These are phyloP conservation scores for Pseudocercospora vitis DNA, from an alignment of 2,329 filamentous ascomycete species.

Conservation along the genomic window DNA sequence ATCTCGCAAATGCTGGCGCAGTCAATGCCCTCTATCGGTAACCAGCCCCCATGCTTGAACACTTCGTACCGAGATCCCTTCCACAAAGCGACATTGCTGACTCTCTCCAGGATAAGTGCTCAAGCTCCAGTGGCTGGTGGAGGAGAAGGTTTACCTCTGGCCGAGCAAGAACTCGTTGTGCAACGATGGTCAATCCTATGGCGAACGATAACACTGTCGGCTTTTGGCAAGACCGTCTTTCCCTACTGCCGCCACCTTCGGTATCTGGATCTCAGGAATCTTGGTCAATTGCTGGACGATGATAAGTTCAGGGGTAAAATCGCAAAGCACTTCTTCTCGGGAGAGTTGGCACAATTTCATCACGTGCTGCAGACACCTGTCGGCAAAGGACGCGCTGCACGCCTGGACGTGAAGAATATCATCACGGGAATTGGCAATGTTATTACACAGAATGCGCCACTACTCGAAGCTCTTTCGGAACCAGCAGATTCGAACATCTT, in stretches of 20 bases:
- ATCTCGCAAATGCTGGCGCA: constrained; percentile 57
- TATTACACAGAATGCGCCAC: constrained; percentile 42
- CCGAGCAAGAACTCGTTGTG: constrained; percentile 49
- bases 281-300: constrained; percentile 61
- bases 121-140: constrained; percentile 47
- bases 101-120: constrained; percentile 44
- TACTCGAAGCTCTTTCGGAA: constrained; percentile 53
- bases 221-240: constrained; percentile 61
- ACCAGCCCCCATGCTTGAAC: constrained; percentile 20
- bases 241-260: constrained; percentile 70
- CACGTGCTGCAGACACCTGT: constrained; percentile 33
- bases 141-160: constrained; percentile 42
- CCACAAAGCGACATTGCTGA: too few relatives aligned
- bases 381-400: constrained; percentile 31
- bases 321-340: constrained; percentile 57
- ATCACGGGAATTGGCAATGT: constrained; percentile 52
- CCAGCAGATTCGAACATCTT: constrained; percentile 49
- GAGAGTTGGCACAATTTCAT: constrained; percentile 48
- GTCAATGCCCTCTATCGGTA: constrained; percentile 65
- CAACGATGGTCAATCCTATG: constrained; percentile 65
- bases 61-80: not conserved
- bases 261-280: constrained; percentile 62
- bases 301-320: constrained; percentile 60
- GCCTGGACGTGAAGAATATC: constrained; percentile 44
- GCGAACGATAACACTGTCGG: constrained; percentile 67